Conservation (phyloP, 202 grass and related monocot genomes). For the Bolboschoenoplectus hybrid region DNA sequence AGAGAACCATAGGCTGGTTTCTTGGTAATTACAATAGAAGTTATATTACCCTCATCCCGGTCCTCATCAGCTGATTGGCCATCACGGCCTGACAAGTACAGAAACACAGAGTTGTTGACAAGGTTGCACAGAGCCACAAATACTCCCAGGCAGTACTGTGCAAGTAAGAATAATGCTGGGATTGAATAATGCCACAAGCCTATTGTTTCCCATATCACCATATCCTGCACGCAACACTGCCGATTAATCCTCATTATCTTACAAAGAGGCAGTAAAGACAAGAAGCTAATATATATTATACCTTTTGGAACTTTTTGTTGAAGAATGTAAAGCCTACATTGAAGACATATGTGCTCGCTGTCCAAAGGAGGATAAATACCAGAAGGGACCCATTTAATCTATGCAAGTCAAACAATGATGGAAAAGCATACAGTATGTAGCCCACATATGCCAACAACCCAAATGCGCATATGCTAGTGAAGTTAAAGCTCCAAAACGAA, state of each 20-base stretch:
- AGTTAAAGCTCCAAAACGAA: conserved; percentile 92
- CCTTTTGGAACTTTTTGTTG: conserved; percentile 96
- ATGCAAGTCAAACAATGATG: conserved; percentile 88
- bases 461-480: conserved; percentile 93
- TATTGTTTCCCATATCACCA: conserved; percentile 98
- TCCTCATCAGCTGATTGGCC: conserved; percentile 73
- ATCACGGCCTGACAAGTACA: conserved; percentile 57
- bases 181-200: conserved; percentile 98
- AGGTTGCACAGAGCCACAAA: conserved; percentile 98
- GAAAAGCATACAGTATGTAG: conserved; percentile 95
- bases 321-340: conserved; percentile 97
- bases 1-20: conserved; percentile 11
- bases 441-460: conserved; percentile 96
- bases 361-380: conserved; percentile 93
- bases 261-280: conserved; percentile 24
- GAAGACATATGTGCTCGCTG: conserved; percentile 91
- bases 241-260: conserved; percentile 39
- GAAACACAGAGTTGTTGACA: conserved; percentile 96
- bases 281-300: conserved; percentile 44
- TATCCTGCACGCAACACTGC: conserved; percentile 69
- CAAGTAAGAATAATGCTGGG: conserved; percentile 92
- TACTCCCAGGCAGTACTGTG: conserved; percentile 95
- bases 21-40: conserved; percentile 16
- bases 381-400: conserved; percentile 94
- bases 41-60: conserved; percentile 70